Base-by-base conservation (phyloP, 768 basidiomycete species). In the Lentinula sp. region DNA sequence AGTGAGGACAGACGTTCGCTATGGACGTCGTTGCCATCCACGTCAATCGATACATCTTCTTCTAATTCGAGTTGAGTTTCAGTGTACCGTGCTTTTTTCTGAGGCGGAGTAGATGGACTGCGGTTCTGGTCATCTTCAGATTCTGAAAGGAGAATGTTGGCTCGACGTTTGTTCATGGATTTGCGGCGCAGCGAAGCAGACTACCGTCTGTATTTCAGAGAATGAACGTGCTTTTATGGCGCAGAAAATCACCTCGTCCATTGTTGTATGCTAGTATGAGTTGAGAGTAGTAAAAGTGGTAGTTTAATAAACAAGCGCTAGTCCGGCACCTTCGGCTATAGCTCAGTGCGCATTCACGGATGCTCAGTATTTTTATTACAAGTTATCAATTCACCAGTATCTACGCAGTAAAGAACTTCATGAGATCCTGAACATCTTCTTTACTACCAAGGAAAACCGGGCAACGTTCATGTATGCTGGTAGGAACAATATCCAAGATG, bases 381-480 rank as follows among this genome's bases (percentile, higher is more conserved):
- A 28, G 28, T 28, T 4, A 2, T 28, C 28, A 28, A 28, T 28
- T 39, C 6, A 39, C 37, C 5, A 39, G 31, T 21, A 50, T 10
- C n/a, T 54, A 54, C 53, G 23, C 56, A 5, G 45, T 8, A 49
- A 93, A 95, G 74, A 90, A 96, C 78, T 86, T 93, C 73, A 88
- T 82, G 67, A 98, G 65, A 71, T 99, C 97, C 69, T 82, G 75
- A 35, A 99, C 94, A 70, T 99, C 97, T 59, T 98, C 95, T 68
- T 85, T 87, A 73, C 88, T 91, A 31, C 97, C 97, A 32, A 99
- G 78, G 79, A 95, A 99, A 28, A 98, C 91, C 4, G 96, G 80
- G 75, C 89, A 91, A 35, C 97, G 85, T 70, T 97, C 89, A 70
- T 99, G 97, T 63, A 98, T 97, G 67, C 71, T 75, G 59, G 84